Conservation (phyloP, 345 rosid genomes). For the Erodium maritimum region DNA sequence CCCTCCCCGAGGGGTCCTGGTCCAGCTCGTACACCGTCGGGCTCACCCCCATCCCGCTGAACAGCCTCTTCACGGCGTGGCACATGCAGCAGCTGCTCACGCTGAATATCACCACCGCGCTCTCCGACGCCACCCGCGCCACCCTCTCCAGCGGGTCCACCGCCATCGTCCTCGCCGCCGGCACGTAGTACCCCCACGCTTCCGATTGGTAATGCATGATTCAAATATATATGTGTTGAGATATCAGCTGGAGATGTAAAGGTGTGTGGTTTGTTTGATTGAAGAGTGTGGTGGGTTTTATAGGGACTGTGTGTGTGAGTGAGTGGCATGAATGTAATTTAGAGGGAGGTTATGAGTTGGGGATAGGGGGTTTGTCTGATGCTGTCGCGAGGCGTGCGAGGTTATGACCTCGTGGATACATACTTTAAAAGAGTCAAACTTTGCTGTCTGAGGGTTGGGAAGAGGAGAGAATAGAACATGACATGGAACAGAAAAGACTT, state of each 20-base stretch:
- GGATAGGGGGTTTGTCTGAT: not conserved
- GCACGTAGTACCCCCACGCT: not conserved
- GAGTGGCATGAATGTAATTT: not conserved
- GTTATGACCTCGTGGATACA: not conserved
- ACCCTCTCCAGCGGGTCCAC: not conserved
- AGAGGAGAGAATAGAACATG: too few species aligned
- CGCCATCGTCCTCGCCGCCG: not conserved
- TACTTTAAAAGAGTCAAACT: not conserved
- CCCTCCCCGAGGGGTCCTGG: not conserved
- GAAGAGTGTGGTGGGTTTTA: not conserved
- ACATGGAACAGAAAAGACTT: too few species aligned
- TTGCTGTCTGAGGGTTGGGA: too few species aligned
- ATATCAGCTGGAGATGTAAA: not conserved
- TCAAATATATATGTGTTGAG: too few species aligned
- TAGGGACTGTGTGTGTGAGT: not conserved
- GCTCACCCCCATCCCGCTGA: not conserved
- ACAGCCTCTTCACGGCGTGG: slow-evolving; percentile 1
- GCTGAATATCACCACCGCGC: not conserved
- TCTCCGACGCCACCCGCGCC: not conserved
- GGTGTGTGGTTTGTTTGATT: not conserved
- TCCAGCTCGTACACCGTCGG: not conserved
- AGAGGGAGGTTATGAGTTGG: not conserved
- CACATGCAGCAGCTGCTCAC: slow-evolving; percentile 6
- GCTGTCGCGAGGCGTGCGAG: not conserved
- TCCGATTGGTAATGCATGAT: not conserved